Conservation (phyloP, 495 filamentous ascomycete genomes). For the Lichina pygmaea region DNA sequence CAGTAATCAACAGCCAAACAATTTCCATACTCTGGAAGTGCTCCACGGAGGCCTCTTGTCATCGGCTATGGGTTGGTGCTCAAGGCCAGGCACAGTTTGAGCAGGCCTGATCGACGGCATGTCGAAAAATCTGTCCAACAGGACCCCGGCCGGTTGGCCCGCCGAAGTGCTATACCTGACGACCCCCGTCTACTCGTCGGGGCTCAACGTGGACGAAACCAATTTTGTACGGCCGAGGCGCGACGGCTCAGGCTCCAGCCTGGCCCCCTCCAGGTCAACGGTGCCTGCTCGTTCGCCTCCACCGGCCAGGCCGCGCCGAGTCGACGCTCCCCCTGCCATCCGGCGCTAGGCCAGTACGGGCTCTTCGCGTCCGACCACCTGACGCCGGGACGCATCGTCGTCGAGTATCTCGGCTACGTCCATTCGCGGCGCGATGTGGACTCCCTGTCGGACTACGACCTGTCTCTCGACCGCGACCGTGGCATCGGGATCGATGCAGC, state of each 20-base stretch:
- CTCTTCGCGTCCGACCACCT: constrained; percentile 35
- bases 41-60: no score
- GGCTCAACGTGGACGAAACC: constrained; percentile 13
- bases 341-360: constrained; percentile 34
- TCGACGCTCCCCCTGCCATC: constrained; percentile 23
- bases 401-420: constrained; percentile 37
- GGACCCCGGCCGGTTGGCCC: constrained; percentile 29
- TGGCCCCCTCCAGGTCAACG: constrained; percentile 12
- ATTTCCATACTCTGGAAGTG: no score
- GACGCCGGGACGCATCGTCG: constrained; percentile 25
- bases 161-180: constrained; percentile 22
- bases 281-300: constrained; percentile 5
- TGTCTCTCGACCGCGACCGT: constrained; percentile 28
- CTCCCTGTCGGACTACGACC: constrained; percentile 33
- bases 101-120: no score
- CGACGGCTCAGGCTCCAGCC: neutral
- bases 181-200: constrained; percentile 19
- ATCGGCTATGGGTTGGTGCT: no score
- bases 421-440: constrained; percentile 21
- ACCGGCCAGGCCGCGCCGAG: constrained; percentile 19
- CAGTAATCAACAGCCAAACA: no score
- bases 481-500: constrained; percentile 37
- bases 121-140: neutral
- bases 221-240: no score
- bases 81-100: no score